Evolutionary conservation across 2,329 filamentous ascomycete species (phyloP).

Genomic region (Phialophora macrospora): DNA sequence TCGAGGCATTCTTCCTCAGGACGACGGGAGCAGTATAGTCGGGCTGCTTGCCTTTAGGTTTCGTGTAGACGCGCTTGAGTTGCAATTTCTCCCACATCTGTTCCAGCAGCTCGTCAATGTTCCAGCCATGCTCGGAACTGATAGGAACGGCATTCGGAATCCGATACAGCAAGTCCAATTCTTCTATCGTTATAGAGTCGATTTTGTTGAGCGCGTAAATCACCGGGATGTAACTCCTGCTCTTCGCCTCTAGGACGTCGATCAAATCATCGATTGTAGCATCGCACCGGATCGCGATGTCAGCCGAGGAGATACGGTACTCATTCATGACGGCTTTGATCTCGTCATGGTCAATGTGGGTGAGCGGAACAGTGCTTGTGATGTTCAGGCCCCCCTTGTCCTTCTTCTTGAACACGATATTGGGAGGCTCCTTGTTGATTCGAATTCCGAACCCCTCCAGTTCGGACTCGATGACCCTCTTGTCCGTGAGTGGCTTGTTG

Average conservation of each 20-base stretch:
- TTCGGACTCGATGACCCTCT: conserved; percentile 91
- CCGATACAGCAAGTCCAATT: conserved; percentile 91
- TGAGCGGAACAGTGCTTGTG: conserved; percentile 89
- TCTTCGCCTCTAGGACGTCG: conserved; percentile 92
- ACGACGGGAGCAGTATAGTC: conserved; percentile 94
- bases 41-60: conserved; percentile 92
- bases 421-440: conserved; percentile 95
- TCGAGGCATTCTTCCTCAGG: conserved; percentile 78
- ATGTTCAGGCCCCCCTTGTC: conserved; percentile 97
- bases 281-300: conserved; percentile 97
- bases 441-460: conserved; percentile 96
- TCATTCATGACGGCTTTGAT: conserved; percentile 98
- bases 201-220: conserved; percentile 99
- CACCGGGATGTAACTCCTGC: conserved; percentile 95
- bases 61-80: conserved; percentile 91
- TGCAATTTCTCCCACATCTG: conserved; percentile 98
- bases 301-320: conserved; percentile 93
- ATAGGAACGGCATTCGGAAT: conserved; percentile 98
- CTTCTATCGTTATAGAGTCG: conserved; percentile 95
- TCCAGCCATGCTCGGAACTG: conserved; percentile 97
- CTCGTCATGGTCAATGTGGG: conserved; percentile 92
- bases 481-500: conserved; percentile 97
- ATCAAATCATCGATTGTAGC: conserved; percentile 97
- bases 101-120: conserved; percentile 94
- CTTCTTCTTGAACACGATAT: conserved; percentile 99